Percentiles rank a stretch among this genome's conserved stretches.
Evolutionary conservation across 352 stramenopile species (phyloP).

Genomic region (Plasmopara halstedii): DNA sequence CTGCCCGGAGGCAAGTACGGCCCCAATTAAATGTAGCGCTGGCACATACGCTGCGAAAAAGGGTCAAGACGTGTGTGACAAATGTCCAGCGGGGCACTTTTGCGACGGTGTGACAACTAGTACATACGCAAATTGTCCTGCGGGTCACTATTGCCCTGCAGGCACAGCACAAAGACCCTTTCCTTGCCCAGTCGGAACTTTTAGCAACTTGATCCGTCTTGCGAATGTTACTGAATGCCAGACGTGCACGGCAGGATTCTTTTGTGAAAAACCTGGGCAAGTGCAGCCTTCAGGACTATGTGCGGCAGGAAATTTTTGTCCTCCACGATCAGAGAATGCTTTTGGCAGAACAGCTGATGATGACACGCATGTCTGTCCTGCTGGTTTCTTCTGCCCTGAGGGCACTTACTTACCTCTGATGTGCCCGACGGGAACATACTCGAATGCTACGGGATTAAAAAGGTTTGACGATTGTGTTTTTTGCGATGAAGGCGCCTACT

Average conservation of each 20-base stretch:
- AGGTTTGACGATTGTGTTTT: conserved; percentile 41
- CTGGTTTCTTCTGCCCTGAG: conserved; percentile 67
- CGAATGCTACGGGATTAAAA: conserved; percentile 34
- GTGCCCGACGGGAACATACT: conserved; percentile 60
- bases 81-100: conserved; percentile 58
- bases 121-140: conserved; percentile 34
- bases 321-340: conserved; percentile 24
- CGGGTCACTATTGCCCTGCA: conserved; percentile 39
- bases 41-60: conserved; percentile 28
- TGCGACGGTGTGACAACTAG: conserved; percentile 47
- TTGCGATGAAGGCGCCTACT: conserved; percentile 54
- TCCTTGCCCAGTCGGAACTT: conserved; percentile 68
- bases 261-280: conserved; percentile 26
- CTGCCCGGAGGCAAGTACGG: conserved; percentile 40
- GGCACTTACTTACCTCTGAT: conserved; percentile 52
- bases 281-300: conserved; percentile 31
- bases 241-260: conserved; percentile 32
- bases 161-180: conserved; percentile 28
- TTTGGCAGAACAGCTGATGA: conserved; percentile 34
- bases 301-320: conserved; percentile 49
- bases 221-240: conserved; percentile 33
- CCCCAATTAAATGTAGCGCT: conserved; percentile 35
- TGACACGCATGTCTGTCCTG: conserved; percentile 44
- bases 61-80: conserved; percentile 24
- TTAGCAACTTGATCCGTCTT: conserved; percentile 31